Evolutionary conservation across 768 basidiomycete genomes (phyloP).

Genomic region (Leccinum boreale): DNA sequence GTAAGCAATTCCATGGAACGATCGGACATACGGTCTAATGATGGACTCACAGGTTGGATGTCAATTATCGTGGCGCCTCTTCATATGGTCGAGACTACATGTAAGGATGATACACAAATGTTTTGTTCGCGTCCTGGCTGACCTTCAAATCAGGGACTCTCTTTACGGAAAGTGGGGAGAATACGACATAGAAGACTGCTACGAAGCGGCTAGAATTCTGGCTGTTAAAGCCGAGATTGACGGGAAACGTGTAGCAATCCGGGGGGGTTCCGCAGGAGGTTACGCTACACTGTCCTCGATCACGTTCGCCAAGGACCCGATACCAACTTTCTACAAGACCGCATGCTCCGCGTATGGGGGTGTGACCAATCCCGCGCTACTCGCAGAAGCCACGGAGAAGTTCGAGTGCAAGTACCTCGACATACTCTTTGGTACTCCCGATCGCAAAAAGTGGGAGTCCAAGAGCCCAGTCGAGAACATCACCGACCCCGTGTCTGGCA

Average conservation of each 20-base stretch:
- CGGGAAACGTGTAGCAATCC: neutral
- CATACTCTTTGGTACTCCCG: constrained; percentile 52
- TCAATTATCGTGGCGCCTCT: constrained; percentile 73
- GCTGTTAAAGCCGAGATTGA: neutral
- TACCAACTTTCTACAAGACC: constrained; percentile 45
- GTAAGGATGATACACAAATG: constrained; percentile 19
- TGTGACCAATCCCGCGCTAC: constrained; percentile 53
- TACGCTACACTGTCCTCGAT: constrained; percentile 55
- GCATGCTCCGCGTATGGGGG: constrained; percentile 58
- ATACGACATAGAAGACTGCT: constrained; percentile 59
- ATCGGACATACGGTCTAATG: neutral
- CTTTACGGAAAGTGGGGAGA: constrained; percentile 68
- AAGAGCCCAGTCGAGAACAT: constrained; percentile 18
- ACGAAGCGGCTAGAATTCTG: constrained; percentile 26
- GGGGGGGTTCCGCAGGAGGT: constrained; percentile 49
- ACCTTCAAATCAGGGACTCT: constrained; percentile 36
- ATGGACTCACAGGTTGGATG: constrained; percentile 50
- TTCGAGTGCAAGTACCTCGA: constrained; percentile 25
- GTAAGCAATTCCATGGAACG: constrained; percentile 31
- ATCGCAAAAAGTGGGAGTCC: constrained; percentile 18
- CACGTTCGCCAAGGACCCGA: constrained; percentile 53
- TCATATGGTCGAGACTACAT: constrained; percentile 69
- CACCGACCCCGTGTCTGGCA: neutral
- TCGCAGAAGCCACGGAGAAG: constrained; percentile 27
- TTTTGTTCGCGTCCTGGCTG: neutral